Evolutionary conservation across 106 monocot genomes (phyloP), one percentile per base, ranked within the genome.

Genomic region (Apostasia ramifera): DNA sequence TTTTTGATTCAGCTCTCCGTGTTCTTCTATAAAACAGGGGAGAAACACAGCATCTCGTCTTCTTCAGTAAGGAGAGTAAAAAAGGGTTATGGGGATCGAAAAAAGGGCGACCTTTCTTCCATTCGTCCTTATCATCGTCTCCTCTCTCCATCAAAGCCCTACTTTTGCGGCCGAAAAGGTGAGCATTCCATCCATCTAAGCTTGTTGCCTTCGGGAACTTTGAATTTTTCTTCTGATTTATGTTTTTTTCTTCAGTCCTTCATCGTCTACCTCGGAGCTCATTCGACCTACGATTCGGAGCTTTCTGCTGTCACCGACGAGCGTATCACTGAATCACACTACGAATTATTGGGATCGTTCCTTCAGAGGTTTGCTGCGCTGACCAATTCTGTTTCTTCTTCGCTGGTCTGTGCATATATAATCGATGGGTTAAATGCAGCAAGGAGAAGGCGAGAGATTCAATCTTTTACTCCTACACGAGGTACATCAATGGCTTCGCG

Each of bases 391-490:
- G 4, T 0, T 40, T 46, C 11, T 39, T 47, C 2, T 45, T 40
- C 9, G 53, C 10, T 54, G 3, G 38, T 60, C 26, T 26, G 26
- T 26, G 26, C 26, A 26, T 26, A 26, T 26, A 26, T 26, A 26
- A 26, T 26, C 26, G 26, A 26, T 26, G 53, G 13, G 8, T 57
- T 15, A 15, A 73, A 37, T 40, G 8, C 79, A 81, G 81, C 40
- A 57, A 76, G 66, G 71, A 81, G 62, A 72, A 76, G 70, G 81
- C 71, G 6, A 9, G 41, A 47, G 71, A 81, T 55, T 59, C 76
- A 43, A 71, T 81, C 12, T 76, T 81, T 26, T 81, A 81, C 41
- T 81, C 81, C 1, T 81, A 81, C 51, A 71, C 81, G 9, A 61
- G 59, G 3, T 54, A 26, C 55, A 68, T 81, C 61, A 76, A 81